Evolutionary conservation across 345 rosid species (phyloP), one percentile per base, ranked within the genome.

Genomic region (Eucalyptus cloeziana): DNA sequence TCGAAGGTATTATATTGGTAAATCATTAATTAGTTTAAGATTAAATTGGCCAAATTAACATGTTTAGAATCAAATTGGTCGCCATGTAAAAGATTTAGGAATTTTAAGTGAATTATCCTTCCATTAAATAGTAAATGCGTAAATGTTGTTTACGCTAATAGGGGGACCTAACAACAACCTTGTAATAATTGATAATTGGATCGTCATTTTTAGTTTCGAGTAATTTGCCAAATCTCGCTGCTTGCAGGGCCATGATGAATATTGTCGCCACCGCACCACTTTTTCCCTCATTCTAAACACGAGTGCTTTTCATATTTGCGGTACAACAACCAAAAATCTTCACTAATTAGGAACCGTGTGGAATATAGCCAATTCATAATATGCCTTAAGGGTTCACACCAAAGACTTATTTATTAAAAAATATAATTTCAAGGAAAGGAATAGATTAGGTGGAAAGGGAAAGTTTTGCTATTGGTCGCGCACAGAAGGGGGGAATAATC

Each of bases 21-120:
- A 56, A 56, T 56, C 62, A 21, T 56, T 24, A 56, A 56, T 24
- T 56, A 30, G 27, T 22, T 56, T 24, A 56, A 24, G 62, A 56
- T 24, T 56, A 22, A 22, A 56, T 1, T 56, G 12, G 5, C 5
- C 30, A 56, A 56, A 56, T 24, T 9, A 56, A 56, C 27, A 24
- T 22, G 1, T 56, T 56, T 24, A 56, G 0, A 56, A 56, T 24
- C 3, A 24, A 56, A 56, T 56, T 56, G 3, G 27, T 3, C 3
- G 2, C 12, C 30, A 0, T 56, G 27, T 22, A 24, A 56, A 22
- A 56, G 27, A 1, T 56, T 56, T 24, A 56, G 30, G 1, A 56
- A 22, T 56, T 56, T 56, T 4, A 56, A 56, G 27, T 24, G 13
- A 24, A 56, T 56, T 56, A 24, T 56, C 62, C 30, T 24, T 56